Base-by-base conservation (phyloP, 768 basidiomycete genomes). In the Lactarius sanguifluus region DNA sequence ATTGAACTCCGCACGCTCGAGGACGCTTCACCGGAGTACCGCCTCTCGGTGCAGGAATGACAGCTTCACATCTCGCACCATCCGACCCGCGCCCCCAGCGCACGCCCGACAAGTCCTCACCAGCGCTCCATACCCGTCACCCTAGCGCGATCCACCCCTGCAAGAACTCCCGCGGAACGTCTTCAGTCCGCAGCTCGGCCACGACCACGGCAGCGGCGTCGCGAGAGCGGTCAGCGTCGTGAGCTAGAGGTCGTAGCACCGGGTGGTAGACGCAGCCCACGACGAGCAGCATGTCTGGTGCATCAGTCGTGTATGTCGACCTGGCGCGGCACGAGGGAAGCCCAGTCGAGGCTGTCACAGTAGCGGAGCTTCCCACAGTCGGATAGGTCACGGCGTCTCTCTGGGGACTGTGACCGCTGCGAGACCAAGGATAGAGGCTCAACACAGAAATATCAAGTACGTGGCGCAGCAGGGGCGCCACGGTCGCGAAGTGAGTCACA, bases 391-490 rank as follows among this genome's bases (percentile, higher is more conserved):
- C 18, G 13, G 40, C 23, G 1, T 18, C 72, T 68, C 1, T 74
- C 69, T 0, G 76, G 79, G 41, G 79, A 76, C 68, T 86, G 79
- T 6, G 15, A 72, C 68, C 92, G 85, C 65, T 10, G 81, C 1
- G 93, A 80, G 47, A 92, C 66, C 1, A 34, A 5, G 10, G 9
- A 34, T 34, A 34, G 34, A 34, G 10, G 10, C 34, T 34, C 34
- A 5, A 34, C 34, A 34, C 34, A 9, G 34, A 34, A 34, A 34
- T 9, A 34, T 34, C 9, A 34, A 10, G 34, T 34, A 34, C 34
- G 34, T 34, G 34, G 9, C 10, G 34, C 34, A 34, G 34, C 34
- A 10, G 9, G 34, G 6, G 7, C 34, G 1, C 38, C 34, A 34
- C 34, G 34, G 1, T 34, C 34, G 34, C 9, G 34, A 10, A 47